Evolutionary conservation across 306 rosid species (phyloP).

Genomic region (Medicago arabica): DNA sequence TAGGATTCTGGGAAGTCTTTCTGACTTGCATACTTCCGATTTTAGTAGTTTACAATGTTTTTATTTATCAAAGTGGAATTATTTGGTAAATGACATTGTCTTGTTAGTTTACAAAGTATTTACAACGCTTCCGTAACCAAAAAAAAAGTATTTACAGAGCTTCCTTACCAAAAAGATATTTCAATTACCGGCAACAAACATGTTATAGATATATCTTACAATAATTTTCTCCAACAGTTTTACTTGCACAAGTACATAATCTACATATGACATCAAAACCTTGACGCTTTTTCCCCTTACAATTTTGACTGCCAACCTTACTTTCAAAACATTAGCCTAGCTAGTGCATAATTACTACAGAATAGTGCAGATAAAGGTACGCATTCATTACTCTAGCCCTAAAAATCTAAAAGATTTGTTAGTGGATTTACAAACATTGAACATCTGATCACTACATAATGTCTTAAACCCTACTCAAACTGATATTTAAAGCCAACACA

Average conservation of each 20-base stretch:
- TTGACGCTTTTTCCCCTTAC: background rate
- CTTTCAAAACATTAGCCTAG: constrained; percentile 6
- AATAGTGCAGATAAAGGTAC: constrained; percentile 6
- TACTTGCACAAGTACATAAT: background rate
- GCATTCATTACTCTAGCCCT: constrained; percentile 29
- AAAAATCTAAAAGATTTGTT: constrained; percentile 15
- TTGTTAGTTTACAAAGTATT: background rate
- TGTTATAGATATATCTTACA: background rate
- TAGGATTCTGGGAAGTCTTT: background rate
- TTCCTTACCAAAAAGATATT: background rate
- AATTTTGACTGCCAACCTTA: background rate
- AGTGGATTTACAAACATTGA: constrained; percentile 36
- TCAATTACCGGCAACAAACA: background rate
- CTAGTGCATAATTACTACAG: constrained; percentile 7
- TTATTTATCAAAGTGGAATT: background rate
- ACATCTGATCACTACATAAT: background rate
- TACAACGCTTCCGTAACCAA: background rate
- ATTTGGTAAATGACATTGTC: background rate
- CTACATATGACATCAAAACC: constrained; percentile 26
- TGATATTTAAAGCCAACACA: no score
- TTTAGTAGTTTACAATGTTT: background rate
- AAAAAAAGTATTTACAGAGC: background rate
- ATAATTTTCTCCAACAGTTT: constrained; percentile 18
- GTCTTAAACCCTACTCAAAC: no score
- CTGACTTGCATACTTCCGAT: background rate